These are phyloP conservation scores for Fusarium circinatum DNA, from an alignment of 2,329 filamentous ascomycete genomes.

Conservation along the genomic window DNA sequence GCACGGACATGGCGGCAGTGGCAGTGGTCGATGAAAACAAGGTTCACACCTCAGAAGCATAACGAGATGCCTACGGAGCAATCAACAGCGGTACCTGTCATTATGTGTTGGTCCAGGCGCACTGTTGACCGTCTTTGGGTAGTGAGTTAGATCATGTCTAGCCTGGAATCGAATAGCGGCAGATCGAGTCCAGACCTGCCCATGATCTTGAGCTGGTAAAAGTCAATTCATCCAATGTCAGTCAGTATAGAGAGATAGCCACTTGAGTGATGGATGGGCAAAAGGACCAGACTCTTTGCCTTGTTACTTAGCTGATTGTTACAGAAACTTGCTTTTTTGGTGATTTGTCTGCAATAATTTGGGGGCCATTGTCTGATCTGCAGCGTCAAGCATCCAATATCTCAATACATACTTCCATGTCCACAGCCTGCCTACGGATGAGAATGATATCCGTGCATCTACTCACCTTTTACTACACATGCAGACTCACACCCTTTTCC, in stretches of 20 bases:
- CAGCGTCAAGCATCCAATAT: neutral
- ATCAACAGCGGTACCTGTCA: neutral
- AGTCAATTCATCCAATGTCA: neutral
- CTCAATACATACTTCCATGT: neutral
- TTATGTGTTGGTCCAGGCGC: neutral
- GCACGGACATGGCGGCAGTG: neutral
- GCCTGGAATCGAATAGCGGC: neutral
- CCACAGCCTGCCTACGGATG: neutral
- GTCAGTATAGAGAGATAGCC: neutral
- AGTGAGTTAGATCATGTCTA: neutral
- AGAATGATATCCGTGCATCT: neutral
- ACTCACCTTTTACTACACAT: neutral
- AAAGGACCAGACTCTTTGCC: constrained; percentile 1
- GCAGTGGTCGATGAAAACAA: constrained; percentile 12
- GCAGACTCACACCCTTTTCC: neutral
- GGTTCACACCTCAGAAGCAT: constrained; percentile 37
- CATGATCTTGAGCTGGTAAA: neutral
- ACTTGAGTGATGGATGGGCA: neutral
- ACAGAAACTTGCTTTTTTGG: neutral
- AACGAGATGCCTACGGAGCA: neutral
- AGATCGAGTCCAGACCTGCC: neutral
- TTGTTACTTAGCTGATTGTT: neutral
- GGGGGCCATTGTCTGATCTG: constrained; percentile 3
- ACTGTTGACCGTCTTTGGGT: neutral
- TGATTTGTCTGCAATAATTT: neutral